Base-by-base conservation (phyloP, 495 filamentous ascomycete species). In the Pyronema domesticum region DNA sequence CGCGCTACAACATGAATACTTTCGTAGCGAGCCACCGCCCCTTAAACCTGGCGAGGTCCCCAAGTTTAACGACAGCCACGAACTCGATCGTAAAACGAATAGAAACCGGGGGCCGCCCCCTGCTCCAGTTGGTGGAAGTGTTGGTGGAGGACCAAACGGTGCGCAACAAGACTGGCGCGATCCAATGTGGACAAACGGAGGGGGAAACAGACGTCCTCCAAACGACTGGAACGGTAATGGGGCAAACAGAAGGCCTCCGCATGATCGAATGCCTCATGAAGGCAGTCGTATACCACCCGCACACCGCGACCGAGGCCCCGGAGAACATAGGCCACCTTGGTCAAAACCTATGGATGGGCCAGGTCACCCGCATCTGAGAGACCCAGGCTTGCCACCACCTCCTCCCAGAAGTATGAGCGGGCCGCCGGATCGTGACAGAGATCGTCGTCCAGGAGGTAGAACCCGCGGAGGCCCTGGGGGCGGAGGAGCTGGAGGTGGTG, bases 1-100 rank as follows among this genome's bases (percentile, higher is more conserved):
- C 70, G 93, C 91, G 11, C 70, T 96, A 13, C 76, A 89, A 58
- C 91, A 99, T 66, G 82, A 85, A 7, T 99, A 95, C 67, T 99
- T 99, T 68, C 76, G 73, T 42, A 81, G 72, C 14, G 67, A 74
- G 3, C 93, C 91, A 15, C 73, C 79, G n/a, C 93, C 91, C 8
- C 80, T 87, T 14, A 74, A 72, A 50, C 82, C 89, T 3, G 77
- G 80, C 55, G 89, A 96, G 36, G 70, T 99, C 17, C 91, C 91
- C 17, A 75, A 71, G 14, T 96, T 93, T 59, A 83, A 91, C 58
- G 93, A 96, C 58, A 94, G 86, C 14, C 91, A 99, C 69, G 91
- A 99, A 68, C 72, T 96, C 17, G 91, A 99, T 62, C 80, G 91
- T 36, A 78, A 87, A 55, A 89, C 86, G 65, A 85, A 87, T 62